phyloP scores from a whole-genome alignment of 352 stramenopile species.

The Phytophthora tubulina region DNA sequence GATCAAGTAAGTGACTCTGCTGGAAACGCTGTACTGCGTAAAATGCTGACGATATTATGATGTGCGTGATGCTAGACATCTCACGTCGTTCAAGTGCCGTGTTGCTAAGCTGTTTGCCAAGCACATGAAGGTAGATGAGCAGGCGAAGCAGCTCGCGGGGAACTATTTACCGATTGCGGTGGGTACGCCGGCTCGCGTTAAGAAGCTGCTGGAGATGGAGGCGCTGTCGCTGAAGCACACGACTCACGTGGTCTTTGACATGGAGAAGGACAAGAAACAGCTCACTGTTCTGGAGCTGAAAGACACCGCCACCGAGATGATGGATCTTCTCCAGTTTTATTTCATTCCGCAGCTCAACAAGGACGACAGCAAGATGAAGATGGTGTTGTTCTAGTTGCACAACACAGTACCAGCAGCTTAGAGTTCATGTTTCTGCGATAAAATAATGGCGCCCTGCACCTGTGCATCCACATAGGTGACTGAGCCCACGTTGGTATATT shows the following conservation, averaged over 20 bases:
- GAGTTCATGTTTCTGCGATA: neutral
- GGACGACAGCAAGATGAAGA: slow-evolving; percentile 63
- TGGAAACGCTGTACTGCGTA: neutral
- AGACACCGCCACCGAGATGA: slow-evolving; percentile 83
- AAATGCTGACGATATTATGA: slow-evolving; percentile 26
- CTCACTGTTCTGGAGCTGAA: slow-evolving; percentile 88
- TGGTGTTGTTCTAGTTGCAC: slow-evolving; percentile 72
- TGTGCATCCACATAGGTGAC: slow-evolving; percentile 2
- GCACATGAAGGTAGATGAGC: slow-evolving; percentile 92
- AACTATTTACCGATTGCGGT: slow-evolving; percentile 84
- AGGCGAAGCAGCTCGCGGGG: slow-evolving; percentile 83
- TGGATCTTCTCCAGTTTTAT: slow-evolving; percentile 83
- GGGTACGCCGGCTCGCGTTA: slow-evolving; percentile 79
- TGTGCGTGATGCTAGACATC: slow-evolving; percentile 48
- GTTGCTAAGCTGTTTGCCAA: slow-evolving; percentile 97
- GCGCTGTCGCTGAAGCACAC: slow-evolving; percentile 83
- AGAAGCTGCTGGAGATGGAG: slow-evolving; percentile 82
- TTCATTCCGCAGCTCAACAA: slow-evolving; percentile 69
- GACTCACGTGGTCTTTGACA: slow-evolving; percentile 84
- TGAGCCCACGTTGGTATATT: slow-evolving; percentile 6
- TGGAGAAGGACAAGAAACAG: slow-evolving; percentile 90
- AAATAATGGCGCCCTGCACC: slow-evolving; percentile 12
- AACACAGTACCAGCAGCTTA: neutral
- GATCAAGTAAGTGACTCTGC: slow-evolving; percentile 86
- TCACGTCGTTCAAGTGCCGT: slow-evolving; percentile 89